Evolutionary conservation across 2,329 filamentous ascomycete species (phyloP).

Genomic region (Cercospora zeina): DNA sequence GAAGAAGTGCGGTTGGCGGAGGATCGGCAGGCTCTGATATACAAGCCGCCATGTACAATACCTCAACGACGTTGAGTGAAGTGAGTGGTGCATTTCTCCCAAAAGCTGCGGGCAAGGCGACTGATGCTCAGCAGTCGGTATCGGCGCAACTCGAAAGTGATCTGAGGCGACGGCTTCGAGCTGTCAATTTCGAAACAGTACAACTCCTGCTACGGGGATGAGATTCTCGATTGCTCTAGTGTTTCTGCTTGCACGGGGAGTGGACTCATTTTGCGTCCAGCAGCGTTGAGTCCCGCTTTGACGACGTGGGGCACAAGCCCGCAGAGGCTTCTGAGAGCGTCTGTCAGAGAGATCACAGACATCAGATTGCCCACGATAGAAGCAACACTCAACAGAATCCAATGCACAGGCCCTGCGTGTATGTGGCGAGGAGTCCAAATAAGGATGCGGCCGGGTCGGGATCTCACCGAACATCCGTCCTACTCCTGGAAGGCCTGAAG

Average conservation of each 20-base stretch:
- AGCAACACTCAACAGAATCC: too few relatives aligned
- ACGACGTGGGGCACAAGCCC: background rate
- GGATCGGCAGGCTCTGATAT: constrained; percentile 4
- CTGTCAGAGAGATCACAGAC: background rate
- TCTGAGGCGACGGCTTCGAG: constrained; percentile 9
- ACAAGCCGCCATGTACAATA: constrained; percentile 14
- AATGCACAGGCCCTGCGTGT: too few relatives aligned
- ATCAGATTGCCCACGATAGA: background rate
- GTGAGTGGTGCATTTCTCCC: background rate
- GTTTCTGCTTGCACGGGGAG: background rate
- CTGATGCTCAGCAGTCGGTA: constrained; percentile 9
- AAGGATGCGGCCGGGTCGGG: too few relatives aligned
- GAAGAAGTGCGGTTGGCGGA: constrained; percentile 9
- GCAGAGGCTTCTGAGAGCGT: background rate
- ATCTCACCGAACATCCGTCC: too few relatives aligned
- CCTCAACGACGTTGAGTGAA: constrained; percentile 10
- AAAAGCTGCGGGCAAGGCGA: background rate
- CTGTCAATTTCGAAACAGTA: constrained; percentile 13
- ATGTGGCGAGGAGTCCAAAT: too few relatives aligned
- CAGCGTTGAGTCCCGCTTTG: background rate
- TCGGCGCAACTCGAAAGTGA: constrained; percentile 13
- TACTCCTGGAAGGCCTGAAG: too few relatives aligned
- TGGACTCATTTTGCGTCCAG: background rate
- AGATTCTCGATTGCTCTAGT: background rate
- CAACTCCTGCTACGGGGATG: constrained; percentile 12